Conservation (phyloP, 1,284 basidiomycete genomes). For the Sporisorium graminicola region DNA sequence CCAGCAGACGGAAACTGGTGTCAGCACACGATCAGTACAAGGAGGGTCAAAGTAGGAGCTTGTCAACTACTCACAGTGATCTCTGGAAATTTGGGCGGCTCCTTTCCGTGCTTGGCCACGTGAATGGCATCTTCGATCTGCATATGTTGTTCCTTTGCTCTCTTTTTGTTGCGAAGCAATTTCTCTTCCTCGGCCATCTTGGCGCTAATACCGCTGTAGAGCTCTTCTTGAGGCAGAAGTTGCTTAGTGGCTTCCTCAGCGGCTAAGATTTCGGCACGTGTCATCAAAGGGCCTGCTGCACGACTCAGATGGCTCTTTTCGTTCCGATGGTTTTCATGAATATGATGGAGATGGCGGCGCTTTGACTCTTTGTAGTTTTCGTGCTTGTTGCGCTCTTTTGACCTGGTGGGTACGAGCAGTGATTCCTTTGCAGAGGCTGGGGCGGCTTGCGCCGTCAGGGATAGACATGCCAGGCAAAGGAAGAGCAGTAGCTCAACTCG, state of each 20-base stretch:
- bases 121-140: constrained; percentile 24
- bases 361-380: background rate
- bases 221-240: background rate
- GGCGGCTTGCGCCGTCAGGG: constrained; percentile 37
- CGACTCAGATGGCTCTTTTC: background rate
- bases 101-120: constrained; percentile 24
- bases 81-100: constrained; percentile 29
- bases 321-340: constrained; percentile 1
- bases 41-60: background rate
- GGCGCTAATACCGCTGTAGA: background rate
- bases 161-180: background rate
- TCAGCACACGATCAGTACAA: background rate
- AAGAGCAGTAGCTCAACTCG: constrained; percentile 18
- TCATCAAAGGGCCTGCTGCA: background rate
- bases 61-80: constrained; percentile 26
- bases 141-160: constrained; percentile 8
- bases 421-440: constrained; percentile 17
- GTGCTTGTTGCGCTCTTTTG: background rate
- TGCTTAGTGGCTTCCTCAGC: background rate
- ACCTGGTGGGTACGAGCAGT: constrained; percentile 5
- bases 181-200: background rate
- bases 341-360: constrained; percentile 3
- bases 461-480: constrained; percentile 36
- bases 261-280: background rate
- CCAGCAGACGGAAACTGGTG: background rate